These are phyloP conservation scores for Scenedesmus sp. DNA, from an alignment of 163 green algal genomes.

Conservation along the genomic window DNA sequence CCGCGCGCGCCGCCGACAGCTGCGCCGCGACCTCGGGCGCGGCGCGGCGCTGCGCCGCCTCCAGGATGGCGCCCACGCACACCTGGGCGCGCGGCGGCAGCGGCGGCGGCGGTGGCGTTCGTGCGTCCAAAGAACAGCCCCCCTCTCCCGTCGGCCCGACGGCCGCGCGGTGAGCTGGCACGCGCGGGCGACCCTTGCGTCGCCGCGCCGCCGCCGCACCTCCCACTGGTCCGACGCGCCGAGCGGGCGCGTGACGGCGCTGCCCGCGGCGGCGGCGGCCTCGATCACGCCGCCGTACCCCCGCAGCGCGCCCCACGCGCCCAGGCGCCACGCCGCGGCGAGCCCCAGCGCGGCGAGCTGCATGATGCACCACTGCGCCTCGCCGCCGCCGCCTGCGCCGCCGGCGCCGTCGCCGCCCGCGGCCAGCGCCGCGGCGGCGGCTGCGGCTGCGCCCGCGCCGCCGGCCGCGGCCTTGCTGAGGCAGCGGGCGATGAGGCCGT, in stretches of 20 bases:
- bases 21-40: slow-evolving; percentile 34
- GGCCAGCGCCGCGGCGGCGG: no score
- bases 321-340: slow-evolving; percentile 91
- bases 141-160: no score
- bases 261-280: background rate
- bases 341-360: slow-evolving; percentile 75
- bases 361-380: slow-evolving; percentile 15
- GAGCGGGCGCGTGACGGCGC: slow-evolving; percentile 27
- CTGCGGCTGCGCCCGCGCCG: background rate
- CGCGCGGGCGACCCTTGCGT: no score
- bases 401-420: no score
- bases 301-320: slow-evolving; percentile 81
- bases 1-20: slow-evolving; percentile 51
- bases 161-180: background rate
- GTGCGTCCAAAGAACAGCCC: no score
- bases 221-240: slow-evolving; percentile 59
- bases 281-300: slow-evolving; percentile 57
- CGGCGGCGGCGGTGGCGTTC: no score
- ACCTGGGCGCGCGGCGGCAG: slow-evolving; percentile 31
- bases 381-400: background rate
- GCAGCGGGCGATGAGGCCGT: slow-evolving; percentile 60
- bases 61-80: slow-evolving; percentile 52
- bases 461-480: background rate
- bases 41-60: slow-evolving; percentile 43
- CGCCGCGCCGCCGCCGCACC: no score